phyloP scores from a whole-genome alignment of 345 rosid species.

The Citrus cavaleriei region DNA sequence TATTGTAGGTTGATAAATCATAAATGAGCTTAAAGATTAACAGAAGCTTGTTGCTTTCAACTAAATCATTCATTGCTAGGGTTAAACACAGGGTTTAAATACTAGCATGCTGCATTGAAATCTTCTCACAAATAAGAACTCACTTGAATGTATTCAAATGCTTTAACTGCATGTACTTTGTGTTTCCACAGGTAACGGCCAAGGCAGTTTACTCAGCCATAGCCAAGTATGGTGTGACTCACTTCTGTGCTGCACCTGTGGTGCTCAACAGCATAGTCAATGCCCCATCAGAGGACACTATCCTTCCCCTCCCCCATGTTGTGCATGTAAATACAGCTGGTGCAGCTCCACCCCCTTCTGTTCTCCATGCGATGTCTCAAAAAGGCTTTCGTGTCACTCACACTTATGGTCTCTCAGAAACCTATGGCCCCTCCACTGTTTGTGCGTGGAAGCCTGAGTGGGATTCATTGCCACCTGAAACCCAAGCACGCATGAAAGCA shows the following conservation, averaged over 20 bases:
- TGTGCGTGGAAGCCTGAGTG: conserved; percentile 97
- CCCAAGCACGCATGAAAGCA: conserved; percentile 80
- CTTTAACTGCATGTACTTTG: not conserved
- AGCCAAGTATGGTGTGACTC: conserved; percentile 65
- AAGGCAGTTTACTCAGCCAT: conserved; percentile 83
- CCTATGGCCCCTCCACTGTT: conserved; percentile 78
- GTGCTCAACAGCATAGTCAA: conserved; percentile 81
- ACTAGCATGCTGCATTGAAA: not conserved
- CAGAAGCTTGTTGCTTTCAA: not conserved
- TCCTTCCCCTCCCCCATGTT: conserved; percentile 76
- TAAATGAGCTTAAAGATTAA: not conserved
- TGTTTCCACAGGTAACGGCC: conserved; percentile 57
- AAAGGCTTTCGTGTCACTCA: conserved; percentile 81
- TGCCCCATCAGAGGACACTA: conserved; percentile 66
- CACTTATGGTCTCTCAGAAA: conserved; percentile 95
- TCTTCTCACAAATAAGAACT: not conserved
- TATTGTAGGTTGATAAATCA: not conserved
- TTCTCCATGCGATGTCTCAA: conserved; percentile 67
- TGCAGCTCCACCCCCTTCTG: conserved; percentile 87
- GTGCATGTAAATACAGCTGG: conserved; percentile 92
- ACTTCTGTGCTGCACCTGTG: conserved; percentile 92
- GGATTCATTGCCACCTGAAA: conserved; percentile 71
- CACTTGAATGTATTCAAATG: not conserved
- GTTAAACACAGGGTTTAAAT: not conserved
- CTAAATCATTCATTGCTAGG: conserved; percentile 1